Conservation (phyloP, 2,329 filamentous ascomycete genomes). For the Scopulariopsis brevicaulis region DNA sequence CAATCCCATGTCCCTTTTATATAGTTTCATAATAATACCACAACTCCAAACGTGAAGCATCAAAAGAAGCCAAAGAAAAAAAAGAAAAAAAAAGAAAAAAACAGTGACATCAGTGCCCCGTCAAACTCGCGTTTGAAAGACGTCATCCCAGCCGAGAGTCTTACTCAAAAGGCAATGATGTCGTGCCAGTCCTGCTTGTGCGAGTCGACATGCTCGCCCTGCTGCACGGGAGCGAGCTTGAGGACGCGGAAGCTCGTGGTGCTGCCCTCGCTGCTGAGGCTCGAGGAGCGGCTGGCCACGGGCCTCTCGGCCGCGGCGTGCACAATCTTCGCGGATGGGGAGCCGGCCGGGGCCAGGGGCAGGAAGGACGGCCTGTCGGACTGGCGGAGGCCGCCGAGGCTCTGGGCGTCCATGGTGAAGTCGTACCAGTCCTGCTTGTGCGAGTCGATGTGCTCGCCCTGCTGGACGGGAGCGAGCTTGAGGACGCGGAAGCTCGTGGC, state of each 20-base stretch:
- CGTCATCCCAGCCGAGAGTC: too few relatives aligned
- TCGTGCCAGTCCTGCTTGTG: slow-evolving; percentile 46
- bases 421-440: slow-evolving; percentile 46
- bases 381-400: neutral
- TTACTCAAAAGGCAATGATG: slow-evolving; percentile 11
- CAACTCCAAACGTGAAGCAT: too few relatives aligned
- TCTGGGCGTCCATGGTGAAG: slow-evolving; percentile 11
- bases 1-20: neutral
- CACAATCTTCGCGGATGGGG: slow-evolving; percentile 27
- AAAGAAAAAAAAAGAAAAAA: too few relatives aligned
- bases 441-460: slow-evolving; percentile 45
- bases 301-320: slow-evolving; percentile 15
- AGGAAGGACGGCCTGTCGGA: slow-evolving; percentile 28
- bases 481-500: slow-evolving; percentile 35
- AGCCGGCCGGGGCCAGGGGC: slow-evolving; percentile 46
- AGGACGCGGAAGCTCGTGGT: slow-evolving; percentile 35
- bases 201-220: slow-evolving; percentile 45
- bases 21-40: neutral
- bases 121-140: too few relatives aligned
- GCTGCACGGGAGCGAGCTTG: slow-evolving; percentile 55
- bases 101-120: too few relatives aligned
- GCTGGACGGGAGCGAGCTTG: slow-evolving; percentile 55
- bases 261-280: slow-evolving; percentile 34
- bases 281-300: slow-evolving; percentile 37
- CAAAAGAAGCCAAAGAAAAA: too few relatives aligned